Percentiles rank a stretch among this genome's conserved stretches.
Evolutionary conservation across 352 stramenopile genomes (phyloP).

Genomic region (Globisporangium echinulatum): DNA sequence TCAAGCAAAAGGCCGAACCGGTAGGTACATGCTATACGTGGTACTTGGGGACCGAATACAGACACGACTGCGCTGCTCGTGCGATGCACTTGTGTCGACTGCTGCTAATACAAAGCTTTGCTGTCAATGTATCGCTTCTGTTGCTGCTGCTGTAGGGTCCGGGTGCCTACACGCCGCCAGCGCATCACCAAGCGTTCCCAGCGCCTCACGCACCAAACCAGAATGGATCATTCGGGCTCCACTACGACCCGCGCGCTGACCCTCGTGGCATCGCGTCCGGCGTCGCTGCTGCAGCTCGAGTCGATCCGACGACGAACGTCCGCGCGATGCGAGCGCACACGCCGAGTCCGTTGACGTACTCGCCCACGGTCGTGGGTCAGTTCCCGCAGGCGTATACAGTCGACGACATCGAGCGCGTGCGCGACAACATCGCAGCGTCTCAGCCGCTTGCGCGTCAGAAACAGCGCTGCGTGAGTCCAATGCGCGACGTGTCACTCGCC

Average conservation of each 20-base stretch:
- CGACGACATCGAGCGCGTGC: constrained; percentile 25
- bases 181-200: constrained; percentile 15
- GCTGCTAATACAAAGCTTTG: too few relatives aligned
- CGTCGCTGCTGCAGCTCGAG: constrained; percentile 3
- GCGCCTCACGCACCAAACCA: constrained; percentile 9
- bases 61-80: neutral
- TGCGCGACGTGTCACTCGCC: constrained; percentile 11
- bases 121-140: too few relatives aligned
- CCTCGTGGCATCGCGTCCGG: constrained; percentile 1
- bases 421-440: neutral
- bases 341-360: constrained; percentile 32
- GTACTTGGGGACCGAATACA: neutral
- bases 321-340: constrained; percentile 5
- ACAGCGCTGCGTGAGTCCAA: constrained; percentile 6
- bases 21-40: constrained; percentile 16
- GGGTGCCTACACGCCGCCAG: constrained; percentile 29
- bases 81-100: neutral
- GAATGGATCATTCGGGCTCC: constrained; percentile 35
- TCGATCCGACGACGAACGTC: constrained; percentile 1
- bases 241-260: constrained; percentile 14
- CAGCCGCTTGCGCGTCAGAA: constrained; percentile 6
- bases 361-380: constrained; percentile 26
- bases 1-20: constrained; percentile 27
- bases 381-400: constrained; percentile 39
- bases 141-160: constrained; percentile 21